Percentiles rank a stretch among this genome's conserved stretches.
These are phyloP conservation scores for Prunus mongolica DNA, from an alignment of 306 rosid species.

Conservation along the genomic window DNA sequence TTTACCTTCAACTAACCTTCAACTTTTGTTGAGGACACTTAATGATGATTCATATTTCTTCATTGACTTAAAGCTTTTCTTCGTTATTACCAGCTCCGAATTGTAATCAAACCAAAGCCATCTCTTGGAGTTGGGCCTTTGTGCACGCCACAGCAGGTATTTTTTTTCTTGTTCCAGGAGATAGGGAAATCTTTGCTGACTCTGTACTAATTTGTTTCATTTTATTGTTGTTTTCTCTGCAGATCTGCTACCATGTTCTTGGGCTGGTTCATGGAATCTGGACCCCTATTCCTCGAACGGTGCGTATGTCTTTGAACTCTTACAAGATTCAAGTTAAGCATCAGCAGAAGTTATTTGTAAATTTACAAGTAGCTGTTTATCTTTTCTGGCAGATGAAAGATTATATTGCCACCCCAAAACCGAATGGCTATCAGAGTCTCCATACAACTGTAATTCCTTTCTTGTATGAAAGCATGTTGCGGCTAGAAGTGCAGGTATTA, in stretches of 20 bases:
- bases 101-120: slow-evolving; percentile 79
- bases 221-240: slow-evolving; percentile 36
- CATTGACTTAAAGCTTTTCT: slow-evolving; percentile 30
- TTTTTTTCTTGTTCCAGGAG: slow-evolving; percentile 15
- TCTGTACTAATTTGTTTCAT: slow-evolving; percentile 10
- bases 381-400: slow-evolving; percentile 68
- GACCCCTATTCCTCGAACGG: slow-evolving; percentile 98
- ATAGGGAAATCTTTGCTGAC: slow-evolving; percentile 17
- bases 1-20: slow-evolving; percentile 21
- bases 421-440: slow-evolving; percentile 98
- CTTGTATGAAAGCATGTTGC: slow-evolving; percentile 90
- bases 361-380: slow-evolving; percentile 2
- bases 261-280: slow-evolving; percentile 94
- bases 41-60: slow-evolving; percentile 22
- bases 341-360: background rate
- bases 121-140: slow-evolving; percentile 83
- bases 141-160: slow-evolving; percentile 86
- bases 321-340: slow-evolving; percentile 6
- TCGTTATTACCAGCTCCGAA: slow-evolving; percentile 69
- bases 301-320: slow-evolving; percentile 41
- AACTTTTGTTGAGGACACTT: slow-evolving; percentile 20
- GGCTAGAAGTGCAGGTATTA: slow-evolving; percentile 93
- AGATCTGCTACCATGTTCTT: slow-evolving; percentile 96
- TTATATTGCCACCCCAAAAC: slow-evolving; percentile 96
- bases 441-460: slow-evolving; percentile 95